These are phyloP conservation scores for Benincasa hispida DNA, from an alignment of 306 rosid genomes.

Conservation along the genomic window DNA sequence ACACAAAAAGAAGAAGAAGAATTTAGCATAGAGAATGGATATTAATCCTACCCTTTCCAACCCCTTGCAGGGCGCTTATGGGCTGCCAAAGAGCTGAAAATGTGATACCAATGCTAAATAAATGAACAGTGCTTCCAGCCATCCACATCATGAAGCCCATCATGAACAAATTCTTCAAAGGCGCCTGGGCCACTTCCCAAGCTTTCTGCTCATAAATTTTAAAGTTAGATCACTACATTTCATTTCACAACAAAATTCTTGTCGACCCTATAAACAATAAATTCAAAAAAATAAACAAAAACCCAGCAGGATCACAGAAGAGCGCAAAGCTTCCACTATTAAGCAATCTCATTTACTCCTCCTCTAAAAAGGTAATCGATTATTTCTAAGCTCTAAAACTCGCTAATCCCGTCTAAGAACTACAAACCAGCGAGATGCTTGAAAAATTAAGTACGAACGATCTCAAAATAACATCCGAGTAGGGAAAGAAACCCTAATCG, in stretches of 20 bases:
- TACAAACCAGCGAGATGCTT: not conserved
- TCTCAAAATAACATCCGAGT: not conserved
- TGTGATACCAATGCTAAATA: slow-evolving; percentile 94
- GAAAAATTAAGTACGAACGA: not conserved
- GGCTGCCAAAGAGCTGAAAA: slow-evolving; percentile 99
- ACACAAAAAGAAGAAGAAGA: not conserved
- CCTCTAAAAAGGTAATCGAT: not conserved
- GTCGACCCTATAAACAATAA: too few relatives aligned
- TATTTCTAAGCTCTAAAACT: not conserved
- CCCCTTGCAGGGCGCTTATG: slow-evolving; percentile 79
- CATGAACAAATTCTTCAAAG: slow-evolving; percentile 90
- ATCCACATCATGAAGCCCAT: slow-evolving; percentile 99
- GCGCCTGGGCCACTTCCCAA: slow-evolving; percentile 99
- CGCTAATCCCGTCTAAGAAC: not conserved
- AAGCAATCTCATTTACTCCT: not conserved
- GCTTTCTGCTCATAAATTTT: slow-evolving; percentile 56
- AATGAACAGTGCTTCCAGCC: slow-evolving; percentile 95
- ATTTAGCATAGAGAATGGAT: not conserved
- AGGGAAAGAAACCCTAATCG: not conserved
- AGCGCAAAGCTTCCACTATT: not conserved
- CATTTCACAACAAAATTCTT: not conserved
- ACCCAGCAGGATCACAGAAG: not conserved
- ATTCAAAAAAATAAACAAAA: too few relatives aligned
- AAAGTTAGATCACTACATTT: not conserved
- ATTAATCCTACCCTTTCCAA: slow-evolving; percentile 56